A percentile compares a stretch with the other conserved stretches of the same genome.
Evolutionary conservation across 495 filamentous ascomycete species (phyloP).

Genomic region (Penicillium taxi): DNA sequence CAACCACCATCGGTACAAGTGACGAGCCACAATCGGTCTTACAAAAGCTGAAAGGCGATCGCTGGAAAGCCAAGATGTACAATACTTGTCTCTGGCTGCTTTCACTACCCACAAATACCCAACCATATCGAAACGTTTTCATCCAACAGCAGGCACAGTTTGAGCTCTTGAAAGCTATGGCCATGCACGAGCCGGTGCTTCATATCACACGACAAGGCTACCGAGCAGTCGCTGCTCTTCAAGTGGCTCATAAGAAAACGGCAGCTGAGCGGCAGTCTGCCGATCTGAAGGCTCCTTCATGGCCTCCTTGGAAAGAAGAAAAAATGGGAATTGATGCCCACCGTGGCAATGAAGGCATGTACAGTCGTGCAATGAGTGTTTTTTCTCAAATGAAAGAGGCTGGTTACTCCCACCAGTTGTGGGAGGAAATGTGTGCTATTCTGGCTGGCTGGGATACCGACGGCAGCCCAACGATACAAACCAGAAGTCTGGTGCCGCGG

Average conservation of each 20-base stretch:
- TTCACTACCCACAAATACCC: conserved; percentile 40
- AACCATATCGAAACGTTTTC: conserved; percentile 41
- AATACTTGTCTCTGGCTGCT: conserved; percentile 51
- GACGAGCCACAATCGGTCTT: conserved; percentile 1
- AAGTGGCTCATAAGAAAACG: conserved; percentile 59
- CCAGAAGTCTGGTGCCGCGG: conserved; percentile 32
- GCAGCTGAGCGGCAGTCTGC: conserved; percentile 49
- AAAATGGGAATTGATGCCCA: conserved; percentile 49
- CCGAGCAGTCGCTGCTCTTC: conserved; percentile 49
- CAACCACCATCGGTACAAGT: conserved; percentile 13
- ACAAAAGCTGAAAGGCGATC: conserved; percentile 10
- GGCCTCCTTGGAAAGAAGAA: conserved; percentile 67
- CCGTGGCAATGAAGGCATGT: conserved; percentile 47
- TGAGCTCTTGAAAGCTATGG: conserved; percentile 54
- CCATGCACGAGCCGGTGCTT: conserved; percentile 45
- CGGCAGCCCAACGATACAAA: conserved; percentile 62
- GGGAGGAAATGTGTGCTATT: conserved; percentile 51
- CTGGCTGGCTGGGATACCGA: conserved; percentile 64
- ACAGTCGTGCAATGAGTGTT: conserved; percentile 50
- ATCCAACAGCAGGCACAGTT: conserved; percentile 58
- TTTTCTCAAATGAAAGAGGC: conserved; percentile 55
- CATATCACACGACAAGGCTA: conserved; percentile 55
- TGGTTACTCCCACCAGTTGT: conserved; percentile 46
- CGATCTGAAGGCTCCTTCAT: conserved; percentile 50
- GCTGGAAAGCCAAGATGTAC: conserved; percentile 25